Conservation (phyloP, 371 early-diverging fungal species). For the Fennellomyces sp. region DNA sequence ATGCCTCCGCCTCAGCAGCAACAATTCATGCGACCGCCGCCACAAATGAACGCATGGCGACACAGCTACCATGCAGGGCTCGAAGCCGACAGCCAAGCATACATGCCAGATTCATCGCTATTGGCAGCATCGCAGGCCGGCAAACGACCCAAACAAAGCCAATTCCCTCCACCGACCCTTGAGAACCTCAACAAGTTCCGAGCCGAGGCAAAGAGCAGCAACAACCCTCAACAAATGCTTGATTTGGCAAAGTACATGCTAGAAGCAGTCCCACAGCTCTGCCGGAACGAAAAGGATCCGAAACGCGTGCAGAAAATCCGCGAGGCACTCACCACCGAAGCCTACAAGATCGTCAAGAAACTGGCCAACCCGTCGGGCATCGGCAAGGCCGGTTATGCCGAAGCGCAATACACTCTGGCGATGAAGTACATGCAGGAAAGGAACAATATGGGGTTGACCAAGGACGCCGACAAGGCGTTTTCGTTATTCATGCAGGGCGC, state of each 20-base stretch:
- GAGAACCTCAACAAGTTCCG: conserved; percentile 80
- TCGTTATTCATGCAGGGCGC: conserved; percentile 89
- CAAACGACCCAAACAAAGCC: conserved; percentile 28
- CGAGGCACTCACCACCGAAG: conserved; percentile 71
- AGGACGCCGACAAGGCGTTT: conserved; percentile 92
- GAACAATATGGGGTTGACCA: conserved; percentile 13
- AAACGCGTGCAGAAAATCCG: conserved; percentile 73
- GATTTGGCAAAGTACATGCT: conserved; percentile 82
- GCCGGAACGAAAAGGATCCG: conserved; percentile 64
- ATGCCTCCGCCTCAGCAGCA: not conserved
- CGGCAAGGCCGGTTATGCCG: conserved; percentile 76
- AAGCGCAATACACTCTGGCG: conserved; percentile 92
- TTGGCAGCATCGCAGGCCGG: conserved; percentile 35
- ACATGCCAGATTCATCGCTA: conserved; percentile 43
- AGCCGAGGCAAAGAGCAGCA: conserved; percentile 70
- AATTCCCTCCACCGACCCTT: conserved; percentile 51
- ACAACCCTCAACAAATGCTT: conserved; percentile 78
- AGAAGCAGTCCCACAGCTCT: conserved; percentile 55
- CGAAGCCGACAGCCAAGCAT: conserved; percentile 15
- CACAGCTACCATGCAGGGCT: conserved; percentile 14
- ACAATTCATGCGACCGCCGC: conserved; percentile 3
- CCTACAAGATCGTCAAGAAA: conserved; percentile 79
- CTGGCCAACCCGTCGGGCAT: conserved; percentile 68
- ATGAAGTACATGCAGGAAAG: conserved; percentile 2
- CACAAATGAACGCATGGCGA: conserved; percentile 9